Evolutionary conservation across 2,329 filamentous ascomycete genomes (phyloP), one percentile per base, ranked within the genome.

Genomic region (Hypoxylon sp.): DNA sequence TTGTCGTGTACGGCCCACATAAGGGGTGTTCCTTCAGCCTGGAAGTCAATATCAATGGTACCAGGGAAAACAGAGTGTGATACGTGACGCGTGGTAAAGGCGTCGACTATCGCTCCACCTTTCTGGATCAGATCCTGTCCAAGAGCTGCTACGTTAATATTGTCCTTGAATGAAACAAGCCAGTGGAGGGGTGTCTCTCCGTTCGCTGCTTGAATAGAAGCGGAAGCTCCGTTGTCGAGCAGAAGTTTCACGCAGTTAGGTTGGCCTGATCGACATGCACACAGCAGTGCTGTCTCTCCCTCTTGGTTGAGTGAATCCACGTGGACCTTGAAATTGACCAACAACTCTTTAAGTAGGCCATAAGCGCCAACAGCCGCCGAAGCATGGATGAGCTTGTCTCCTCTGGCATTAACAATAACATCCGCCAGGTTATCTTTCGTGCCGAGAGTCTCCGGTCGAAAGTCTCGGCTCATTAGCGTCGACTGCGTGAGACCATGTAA

Each of bases 1-100:
- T 51, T 51, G 17, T 34, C 28, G 25, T 51, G 49, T 21, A 51
- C 30, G 10, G 49, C 49, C 49, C 49, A 51, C n/a, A 51, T 21
- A 10, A 51, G 30, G 11, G 49, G 49, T 14, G 49, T 51, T 5
- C 49, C 49, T 51, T 36, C 49, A 4, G 17, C n/a, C 32, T 51
- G 28, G 14, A 51, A 34, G 34, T 51, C 49, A n/a, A 51, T n/a
- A 10, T 51, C 49, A 17, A 51, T 51, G 9, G 28, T 13, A 6
- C 49, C 17, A 1, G 28, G 30, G 5, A 51, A 51, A 2, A 51
- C 32, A 1, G 49, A 51, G 36, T 51, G 30, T 19, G 49, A 51
- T 51, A 36, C 19, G 19, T n/a, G 49, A 14, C 49, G 34, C 34
- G 49, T 51, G 17, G 49, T 51, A 14, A 51, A 51, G 5, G 49